A percentile compares a stretch with the other conserved stretches of the same genome.
phyloP scores from a whole-genome alignment of 2,329 filamentous ascomycete genomes.

The Aspergillus proliferans region DNA sequence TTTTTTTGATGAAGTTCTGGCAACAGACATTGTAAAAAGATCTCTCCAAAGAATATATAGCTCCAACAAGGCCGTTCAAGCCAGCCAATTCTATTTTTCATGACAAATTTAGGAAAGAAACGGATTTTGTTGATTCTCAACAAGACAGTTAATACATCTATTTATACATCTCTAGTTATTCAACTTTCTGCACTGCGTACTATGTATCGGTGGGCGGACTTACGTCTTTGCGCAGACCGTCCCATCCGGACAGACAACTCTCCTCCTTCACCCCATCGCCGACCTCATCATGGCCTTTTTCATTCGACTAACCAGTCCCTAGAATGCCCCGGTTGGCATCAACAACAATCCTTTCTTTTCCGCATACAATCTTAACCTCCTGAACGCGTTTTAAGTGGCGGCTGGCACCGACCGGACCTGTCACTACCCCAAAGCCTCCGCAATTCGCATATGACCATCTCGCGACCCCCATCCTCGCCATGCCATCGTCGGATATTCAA shows the following conservation, averaged over 20 bases:
- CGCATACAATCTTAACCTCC: not conserved
- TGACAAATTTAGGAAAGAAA: no score
- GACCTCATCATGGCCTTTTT: not conserved
- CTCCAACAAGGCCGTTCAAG: no score
- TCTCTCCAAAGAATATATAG: no score
- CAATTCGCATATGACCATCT: conserved; percentile 21
- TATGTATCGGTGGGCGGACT: not conserved
- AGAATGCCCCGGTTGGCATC: conserved; percentile 22
- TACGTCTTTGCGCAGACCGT: not conserved
- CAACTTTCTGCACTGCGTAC: not conserved
- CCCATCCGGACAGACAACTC: not conserved
- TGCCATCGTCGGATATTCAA: conserved; percentile 70
- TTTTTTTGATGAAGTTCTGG: not conserved
- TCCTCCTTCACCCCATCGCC: not conserved
- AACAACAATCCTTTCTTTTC: not conserved
- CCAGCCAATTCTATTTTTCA: no score
- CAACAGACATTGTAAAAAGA: no score
- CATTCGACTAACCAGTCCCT: conserved; percentile 3
- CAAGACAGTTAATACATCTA: no score
- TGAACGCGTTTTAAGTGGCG: conserved; percentile 6
- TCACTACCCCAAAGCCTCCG: conserved; percentile 12
- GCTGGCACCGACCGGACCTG: conserved; percentile 12
- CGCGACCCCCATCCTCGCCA: conserved; percentile 30
- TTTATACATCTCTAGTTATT: no score
- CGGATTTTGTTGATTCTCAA: no score